Base-by-base conservation (phyloP, 2,329 filamentous ascomycete genomes). In the Chrysosporium queenslandicum region DNA sequence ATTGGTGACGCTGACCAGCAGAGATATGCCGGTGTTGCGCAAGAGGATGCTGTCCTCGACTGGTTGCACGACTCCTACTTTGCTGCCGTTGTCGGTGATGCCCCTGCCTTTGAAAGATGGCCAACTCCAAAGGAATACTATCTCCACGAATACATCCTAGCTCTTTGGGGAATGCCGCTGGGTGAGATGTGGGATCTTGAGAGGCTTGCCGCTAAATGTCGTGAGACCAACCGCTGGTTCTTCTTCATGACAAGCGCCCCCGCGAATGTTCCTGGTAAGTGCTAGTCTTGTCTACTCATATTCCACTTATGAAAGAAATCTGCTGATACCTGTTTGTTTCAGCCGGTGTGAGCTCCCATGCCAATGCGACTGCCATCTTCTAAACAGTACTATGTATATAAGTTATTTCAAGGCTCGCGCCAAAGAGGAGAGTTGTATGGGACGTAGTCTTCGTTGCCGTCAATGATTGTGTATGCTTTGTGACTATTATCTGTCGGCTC, bases 21-120 rank as follows among this genome's bases (percentile, higher is more conserved):
- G 46, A 51, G 65, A 7, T 80, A 73, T 60, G 73, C 72, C 0
- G 77, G 78, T 0, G 53, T 80, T 2, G 71, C 71, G 43, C 76
- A 78, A 57, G 75, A 78, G 46, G 67, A 78, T 45, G 75, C 75
- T 41, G 75, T 82, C 3, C 69, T 79, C 6, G 75, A 78, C 50
- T 87, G 83, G 82, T 56, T 87, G 54, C 83, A 85, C 70, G 81
- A 87, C 60, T 78, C 76, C 58, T 81, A 82, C 49, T 86, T 87
- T 58, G 73, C 82, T 0, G 80, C 78, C 0, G 81, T 84, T 1
- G 81, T 77, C 0, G 80, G 80, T 0, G 84, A 87, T 61, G 70
- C 75, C 11, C 78, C 77, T 18, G 72, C 77, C 0, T 85, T 87
- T 56, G 84, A 87, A 68, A 74, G 77, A 0, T 78, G 79, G 66